phyloP scores from a whole-genome alignment of 2,329 filamentous ascomycete genomes.

The Leptographium wingfieldii region DNA sequence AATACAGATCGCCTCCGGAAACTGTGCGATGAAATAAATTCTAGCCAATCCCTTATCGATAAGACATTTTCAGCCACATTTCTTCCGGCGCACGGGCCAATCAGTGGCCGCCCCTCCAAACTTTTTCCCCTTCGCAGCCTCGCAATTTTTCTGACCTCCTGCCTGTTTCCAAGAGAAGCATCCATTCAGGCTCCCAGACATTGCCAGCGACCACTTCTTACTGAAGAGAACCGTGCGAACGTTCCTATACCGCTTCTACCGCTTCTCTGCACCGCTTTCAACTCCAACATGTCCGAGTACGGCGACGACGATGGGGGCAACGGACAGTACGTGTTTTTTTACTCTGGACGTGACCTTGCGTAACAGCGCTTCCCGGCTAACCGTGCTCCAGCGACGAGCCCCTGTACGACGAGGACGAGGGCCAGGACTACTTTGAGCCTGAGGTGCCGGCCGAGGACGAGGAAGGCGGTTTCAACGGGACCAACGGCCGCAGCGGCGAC shows the following conservation, averaged over 20 bases:
- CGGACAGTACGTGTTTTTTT: constrained; percentile 35
- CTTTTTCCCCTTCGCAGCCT: constrained; percentile 5
- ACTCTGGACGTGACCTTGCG: constrained; percentile 16
- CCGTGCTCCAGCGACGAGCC: constrained; percentile 46
- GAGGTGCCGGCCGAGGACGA: constrained; percentile 42
- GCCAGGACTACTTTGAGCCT: constrained; percentile 45
- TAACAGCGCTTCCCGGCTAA: neutral
- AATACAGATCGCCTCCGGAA: neutral
- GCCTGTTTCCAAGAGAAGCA: neutral
- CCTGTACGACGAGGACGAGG: constrained; percentile 59
- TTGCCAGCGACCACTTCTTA: neutral
- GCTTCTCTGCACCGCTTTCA: neutral
- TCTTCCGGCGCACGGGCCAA: constrained; percentile 1
- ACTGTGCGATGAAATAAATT: constrained; percentile 1
- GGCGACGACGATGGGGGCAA: constrained; percentile 48
- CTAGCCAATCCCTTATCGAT: constrained; percentile 9
- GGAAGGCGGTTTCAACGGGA: constrained; percentile 40
- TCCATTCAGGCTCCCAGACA: neutral
- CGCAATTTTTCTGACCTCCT: neutral
- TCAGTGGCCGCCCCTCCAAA: constrained; percentile 2
- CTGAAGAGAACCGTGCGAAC: neutral
- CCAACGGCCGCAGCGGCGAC: constrained; percentile 38
- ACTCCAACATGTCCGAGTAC: constrained; percentile 55
- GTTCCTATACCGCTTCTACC: neutral
- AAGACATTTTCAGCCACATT: neutral